Conservation (phyloP, 139 green algal species). For the Haematococcus lacustris region DNA sequence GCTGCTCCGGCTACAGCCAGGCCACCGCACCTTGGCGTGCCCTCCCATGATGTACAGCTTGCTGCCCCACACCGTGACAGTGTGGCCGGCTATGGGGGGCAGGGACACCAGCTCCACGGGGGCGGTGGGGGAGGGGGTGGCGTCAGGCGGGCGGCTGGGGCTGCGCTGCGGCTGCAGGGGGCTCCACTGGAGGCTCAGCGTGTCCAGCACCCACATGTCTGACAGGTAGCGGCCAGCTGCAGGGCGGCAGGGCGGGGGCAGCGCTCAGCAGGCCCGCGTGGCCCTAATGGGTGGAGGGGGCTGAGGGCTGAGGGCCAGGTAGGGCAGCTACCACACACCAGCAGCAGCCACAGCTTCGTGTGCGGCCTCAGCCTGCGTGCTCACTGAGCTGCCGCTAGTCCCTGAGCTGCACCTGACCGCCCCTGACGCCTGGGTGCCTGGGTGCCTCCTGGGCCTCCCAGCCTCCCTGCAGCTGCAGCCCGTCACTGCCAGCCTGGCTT, state of each 20-base stretch:
- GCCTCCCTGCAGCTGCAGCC: too few relatives aligned
- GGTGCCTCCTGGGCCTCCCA: too few relatives aligned
- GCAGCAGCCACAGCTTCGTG: neutral
- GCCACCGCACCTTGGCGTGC: constrained; percentile 65
- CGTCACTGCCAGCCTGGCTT: too few relatives aligned
- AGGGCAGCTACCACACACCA: neutral
- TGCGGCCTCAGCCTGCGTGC: neutral
- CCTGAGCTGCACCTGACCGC: neutral
- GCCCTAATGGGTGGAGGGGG: neutral
- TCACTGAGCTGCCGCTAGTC: neutral
- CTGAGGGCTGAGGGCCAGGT: neutral
- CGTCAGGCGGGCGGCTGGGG: neutral
- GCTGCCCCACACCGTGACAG: constrained; percentile 30
- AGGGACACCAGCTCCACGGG: neutral
- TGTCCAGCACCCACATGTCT: constrained; percentile 79
- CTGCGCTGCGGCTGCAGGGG: constrained; percentile 5
- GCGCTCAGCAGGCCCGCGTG: neutral
- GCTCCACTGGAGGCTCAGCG: constrained; percentile 64
- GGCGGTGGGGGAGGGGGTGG: neutral
- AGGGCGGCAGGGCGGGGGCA: neutral
- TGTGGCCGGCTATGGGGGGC: constrained; percentile 38
- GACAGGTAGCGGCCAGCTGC: constrained; percentile 76
- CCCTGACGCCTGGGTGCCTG: too few relatives aligned
- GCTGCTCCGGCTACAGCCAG: too few relatives aligned
- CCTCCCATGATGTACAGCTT: constrained; percentile 71